These are phyloP conservation scores for Gyromitra esculenta DNA, from an alignment of 2,329 filamentous ascomycete genomes.

Conservation along the genomic window DNA sequence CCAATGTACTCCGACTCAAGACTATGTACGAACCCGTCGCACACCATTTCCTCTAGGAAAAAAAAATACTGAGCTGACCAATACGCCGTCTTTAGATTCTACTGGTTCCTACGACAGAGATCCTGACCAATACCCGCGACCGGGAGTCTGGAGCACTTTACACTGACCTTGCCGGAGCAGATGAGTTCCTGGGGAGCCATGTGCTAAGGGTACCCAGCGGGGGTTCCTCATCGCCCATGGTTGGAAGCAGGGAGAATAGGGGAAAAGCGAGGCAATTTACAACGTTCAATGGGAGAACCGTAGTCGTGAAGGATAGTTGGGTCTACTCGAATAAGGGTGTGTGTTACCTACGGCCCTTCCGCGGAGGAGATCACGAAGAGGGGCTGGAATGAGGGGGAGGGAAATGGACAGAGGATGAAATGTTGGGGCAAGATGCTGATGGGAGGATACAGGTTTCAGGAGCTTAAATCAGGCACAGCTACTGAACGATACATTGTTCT, in stretches of 20 bases:
- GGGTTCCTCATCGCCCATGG: conserved; percentile 63
- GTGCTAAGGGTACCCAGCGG: conserved; percentile 81
- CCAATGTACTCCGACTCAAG: conserved; percentile 90
- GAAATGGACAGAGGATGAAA: background rate
- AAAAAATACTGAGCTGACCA: conserved; percentile 22
- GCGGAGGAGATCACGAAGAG: conserved; percentile 11
- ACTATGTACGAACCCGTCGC: conserved; percentile 70
- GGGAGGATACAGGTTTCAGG: conserved; percentile 77
- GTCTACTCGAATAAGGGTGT: conserved; percentile 98
- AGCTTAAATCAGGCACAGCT: conserved; percentile 87
- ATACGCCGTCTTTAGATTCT: conserved; percentile 69
- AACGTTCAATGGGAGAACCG: conserved; percentile 89
- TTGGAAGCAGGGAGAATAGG: conserved; percentile 76
- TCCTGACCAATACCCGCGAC: conserved; percentile 86
- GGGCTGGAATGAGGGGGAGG: conserved; percentile 6
- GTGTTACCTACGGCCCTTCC: conserved; percentile 56
- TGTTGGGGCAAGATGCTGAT: conserved; percentile 55
- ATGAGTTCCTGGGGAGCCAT: conserved; percentile 97
- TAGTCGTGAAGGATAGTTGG: conserved; percentile 91
- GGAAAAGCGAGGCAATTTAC: conserved; percentile 94
- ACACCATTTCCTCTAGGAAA: background rate
- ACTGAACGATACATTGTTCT: conserved; percentile 84
- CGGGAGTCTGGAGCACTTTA: conserved; percentile 80
- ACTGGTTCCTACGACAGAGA: conserved; percentile 91
- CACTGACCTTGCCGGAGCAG: conserved; percentile 82